Evolutionary conservation across 495 filamentous ascomycete genomes (phyloP).

Genomic region (Aspergillus biplanus): DNA sequence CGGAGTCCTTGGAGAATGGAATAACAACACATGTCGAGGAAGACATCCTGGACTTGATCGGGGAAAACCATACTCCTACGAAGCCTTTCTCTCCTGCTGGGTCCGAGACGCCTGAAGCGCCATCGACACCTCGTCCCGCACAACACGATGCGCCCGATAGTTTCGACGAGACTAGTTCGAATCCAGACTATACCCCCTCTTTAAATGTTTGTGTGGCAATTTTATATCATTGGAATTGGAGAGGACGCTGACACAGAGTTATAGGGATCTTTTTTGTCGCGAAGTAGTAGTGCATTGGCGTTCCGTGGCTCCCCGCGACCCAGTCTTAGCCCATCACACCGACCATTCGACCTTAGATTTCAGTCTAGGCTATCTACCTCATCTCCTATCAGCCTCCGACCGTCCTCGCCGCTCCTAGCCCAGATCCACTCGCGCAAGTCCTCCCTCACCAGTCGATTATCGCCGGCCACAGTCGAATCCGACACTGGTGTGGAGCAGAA

Average conservation of each 20-base stretch:
- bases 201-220: conserved; percentile 65
- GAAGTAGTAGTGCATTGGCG: conserved; percentile 63
- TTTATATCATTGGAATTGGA: conserved; percentile 3
- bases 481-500: conserved; percentile 67
- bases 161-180: conserved; percentile 61
- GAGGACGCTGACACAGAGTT: conserved; percentile 27
- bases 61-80: conserved; percentile 26
- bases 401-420: conserved; percentile 79
- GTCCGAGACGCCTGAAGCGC: conserved; percentile 20
- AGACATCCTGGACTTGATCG: conserved; percentile 33
- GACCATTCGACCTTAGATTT: conserved; percentile 93
- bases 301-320: conserved; percentile 52
- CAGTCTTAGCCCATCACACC: conserved; percentile 76
- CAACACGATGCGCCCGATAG: conserved; percentile 34
- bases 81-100: conserved; percentile 13
- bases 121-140: conserved; percentile 26
- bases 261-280: conserved; percentile 80
- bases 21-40: conserved; percentile 31
- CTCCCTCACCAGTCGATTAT: conserved; percentile 64
- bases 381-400: conserved; percentile 60
- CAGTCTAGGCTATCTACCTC: conserved; percentile 78
- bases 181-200: conserved; percentile 88
- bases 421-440: conserved; percentile 75
- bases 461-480: conserved; percentile 51
- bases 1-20: conserved; percentile 13